A percentile compares a stretch with the other conserved stretches of the same genome.
Evolutionary conservation across 1,284 basidiomycete species (phyloP).

Genomic region (Cutaneotrichosporon dermatis): DNA sequence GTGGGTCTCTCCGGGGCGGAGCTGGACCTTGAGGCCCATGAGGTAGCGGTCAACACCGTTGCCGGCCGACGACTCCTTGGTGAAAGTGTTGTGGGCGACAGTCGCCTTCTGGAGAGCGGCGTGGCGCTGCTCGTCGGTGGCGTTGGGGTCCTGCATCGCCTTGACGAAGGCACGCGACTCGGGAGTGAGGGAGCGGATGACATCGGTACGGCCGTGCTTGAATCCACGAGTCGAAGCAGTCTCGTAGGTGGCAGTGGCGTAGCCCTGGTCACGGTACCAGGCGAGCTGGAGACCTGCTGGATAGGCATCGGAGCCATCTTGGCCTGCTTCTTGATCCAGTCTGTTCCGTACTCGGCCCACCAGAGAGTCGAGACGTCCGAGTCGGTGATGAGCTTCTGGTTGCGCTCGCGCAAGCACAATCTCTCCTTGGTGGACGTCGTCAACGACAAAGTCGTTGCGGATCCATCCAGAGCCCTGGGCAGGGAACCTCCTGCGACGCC

Average conservation of each 20-base stretch:
- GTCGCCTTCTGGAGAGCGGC: slow-evolving; percentile 65
- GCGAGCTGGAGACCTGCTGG: slow-evolving; percentile 93
- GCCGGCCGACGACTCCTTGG: slow-evolving; percentile 75
- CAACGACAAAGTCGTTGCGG: slow-evolving; percentile 70
- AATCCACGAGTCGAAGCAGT: slow-evolving; percentile 90
- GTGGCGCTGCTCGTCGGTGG: slow-evolving; percentile 53
- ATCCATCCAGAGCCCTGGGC: slow-evolving; percentile 54
- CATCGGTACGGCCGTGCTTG: slow-evolving; percentile 86
- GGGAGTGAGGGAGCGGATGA: slow-evolving; percentile 71
- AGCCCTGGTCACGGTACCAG: slow-evolving; percentile 73
- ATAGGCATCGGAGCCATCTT: slow-evolving; percentile 77
- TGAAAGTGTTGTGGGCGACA: slow-evolving; percentile 67
- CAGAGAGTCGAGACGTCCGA: slow-evolving; percentile 81
- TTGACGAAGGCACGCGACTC: slow-evolving; percentile 78
- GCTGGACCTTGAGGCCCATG: slow-evolving; percentile 72
- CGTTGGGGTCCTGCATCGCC: slow-evolving; percentile 58
- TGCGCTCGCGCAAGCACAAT: slow-evolving; percentile 62
- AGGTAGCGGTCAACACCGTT: slow-evolving; percentile 88
- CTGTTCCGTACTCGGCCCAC: slow-evolving; percentile 79
- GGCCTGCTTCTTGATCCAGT: slow-evolving; percentile 83
- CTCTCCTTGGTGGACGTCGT: slow-evolving; percentile 59
- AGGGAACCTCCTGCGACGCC: slow-evolving; percentile 10
- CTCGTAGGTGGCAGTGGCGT: slow-evolving; percentile 88
- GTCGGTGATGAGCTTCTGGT: slow-evolving; percentile 62
- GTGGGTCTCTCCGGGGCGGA: slow-evolving; percentile 52